Evolutionary conservation across 2,329 filamentous ascomycete species (phyloP).

Genomic region (Samsoniella hepiali): DNA sequence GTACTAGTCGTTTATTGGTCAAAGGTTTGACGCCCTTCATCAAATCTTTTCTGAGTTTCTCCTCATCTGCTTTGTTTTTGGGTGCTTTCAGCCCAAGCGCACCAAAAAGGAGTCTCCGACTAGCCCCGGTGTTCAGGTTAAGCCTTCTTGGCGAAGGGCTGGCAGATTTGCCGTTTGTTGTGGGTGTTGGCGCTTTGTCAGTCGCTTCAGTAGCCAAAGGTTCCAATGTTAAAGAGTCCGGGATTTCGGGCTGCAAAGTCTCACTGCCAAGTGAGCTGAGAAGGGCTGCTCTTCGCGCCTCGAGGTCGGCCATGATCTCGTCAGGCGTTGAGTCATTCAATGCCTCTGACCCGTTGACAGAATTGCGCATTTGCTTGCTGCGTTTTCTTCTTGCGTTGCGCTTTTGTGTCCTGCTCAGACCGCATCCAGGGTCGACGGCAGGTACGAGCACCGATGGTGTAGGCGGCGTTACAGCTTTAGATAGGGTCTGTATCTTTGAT

Average conservation of each 20-base stretch:
- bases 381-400: constrained; percentile 50
- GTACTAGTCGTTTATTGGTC: constrained; percentile 33
- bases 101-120: constrained; percentile 66
- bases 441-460: constrained; percentile 4
- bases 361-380: constrained; percentile 27
- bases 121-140: constrained; percentile 51
- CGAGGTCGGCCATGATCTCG: constrained; percentile 4
- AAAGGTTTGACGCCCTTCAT: constrained; percentile 50
- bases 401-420: constrained; percentile 45
- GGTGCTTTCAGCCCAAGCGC: constrained; percentile 68
- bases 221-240: constrained; percentile 11
- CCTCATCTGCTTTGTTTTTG: constrained; percentile 65
- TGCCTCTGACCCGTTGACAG: constrained; percentile 22
- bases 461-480: not conserved
- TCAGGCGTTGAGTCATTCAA: constrained; percentile 20
- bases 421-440: constrained; percentile 33
- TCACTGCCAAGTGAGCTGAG: constrained; percentile 18
- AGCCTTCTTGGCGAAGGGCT: not conserved
- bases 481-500: constrained; percentile 11
- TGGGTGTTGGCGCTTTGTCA: constrained; percentile 9
- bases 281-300: constrained; percentile 13
- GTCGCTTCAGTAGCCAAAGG: not conserved
- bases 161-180: constrained; percentile 2
- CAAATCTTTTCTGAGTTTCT: constrained; percentile 57
- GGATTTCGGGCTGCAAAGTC: not conserved